Evolutionary conservation across 1,139 yeast genomes (phyloP), one percentile per base, ranked within the genome.

Genomic region (Yamadazyma epiphylla): DNA sequence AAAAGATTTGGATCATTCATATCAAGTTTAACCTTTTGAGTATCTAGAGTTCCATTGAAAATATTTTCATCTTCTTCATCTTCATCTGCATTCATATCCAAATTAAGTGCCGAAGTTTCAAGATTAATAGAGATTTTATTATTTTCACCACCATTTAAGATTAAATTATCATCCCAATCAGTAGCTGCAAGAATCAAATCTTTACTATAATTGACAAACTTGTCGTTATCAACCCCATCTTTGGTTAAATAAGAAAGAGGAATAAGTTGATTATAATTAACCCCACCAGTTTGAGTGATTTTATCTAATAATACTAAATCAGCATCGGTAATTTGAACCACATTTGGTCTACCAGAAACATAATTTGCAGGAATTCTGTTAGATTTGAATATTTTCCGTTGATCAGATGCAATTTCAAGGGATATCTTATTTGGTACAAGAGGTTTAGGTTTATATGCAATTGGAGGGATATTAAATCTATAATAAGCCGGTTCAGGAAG

Each of bases 1-100:
- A 88, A 56, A 37, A 89, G 58, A 31, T 80, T 70, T 9, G 94
- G 85, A 57, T 91, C 99, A 51, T 91, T 91, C 82, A 88, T 74
- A 53, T 91, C 95, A 26, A 91, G 58, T 42, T 66, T 71, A 34
- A 77, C 68, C 35, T 62, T 65, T 22, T 51, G 63, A 23, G 56
- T 35, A 44, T 63, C 57, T 21, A 84, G 49, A 19, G 74, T 71
- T 3, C 96, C 97, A 30, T 84, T 80, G 36, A 88, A 73, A n/a
- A 91, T 72, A 39, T 77, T 74, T 24, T 85, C 91, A 45, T 86
- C 95, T 25, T 80, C 83, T 46, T 83, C 86, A 17, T 70, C 71
- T 51, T 68, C 66, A 16, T 51, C 56, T 22, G 52, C 61, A 42
- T 85, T 94, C 24, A 79, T 81, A 47, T 82, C 85, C 5, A 55